Evolutionary conservation across 495 filamentous ascomycete species (phyloP).

Genomic region (Chaetomium cochliodes): DNA sequence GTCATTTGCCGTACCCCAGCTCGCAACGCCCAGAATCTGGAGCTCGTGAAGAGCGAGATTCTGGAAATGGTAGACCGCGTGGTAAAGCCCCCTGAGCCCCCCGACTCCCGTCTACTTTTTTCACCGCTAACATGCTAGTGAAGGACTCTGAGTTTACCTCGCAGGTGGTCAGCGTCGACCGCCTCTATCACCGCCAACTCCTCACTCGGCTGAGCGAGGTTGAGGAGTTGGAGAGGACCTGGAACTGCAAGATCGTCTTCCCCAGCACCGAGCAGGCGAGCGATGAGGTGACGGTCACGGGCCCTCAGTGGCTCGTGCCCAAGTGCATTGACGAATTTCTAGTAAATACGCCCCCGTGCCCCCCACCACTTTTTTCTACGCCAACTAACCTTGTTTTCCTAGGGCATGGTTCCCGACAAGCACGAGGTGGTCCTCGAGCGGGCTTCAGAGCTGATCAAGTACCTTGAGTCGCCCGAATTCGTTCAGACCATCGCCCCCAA

Average conservation of each 20-base stretch:
- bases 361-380: not conserved
- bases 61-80: slow-evolving; percentile 99
- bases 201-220: slow-evolving; percentile 82
- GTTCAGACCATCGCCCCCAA: slow-evolving; percentile 73
- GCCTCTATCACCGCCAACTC: slow-evolving; percentile 91
- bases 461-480: slow-evolving; percentile 76
- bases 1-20: slow-evolving; percentile 97
- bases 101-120: not conserved
- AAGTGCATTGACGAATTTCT: slow-evolving; percentile 92
- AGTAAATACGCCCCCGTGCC: slow-evolving; percentile 45
- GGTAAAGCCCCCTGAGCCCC: slow-evolving; percentile 48
- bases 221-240: slow-evolving; percentile 94
- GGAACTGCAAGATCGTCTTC: slow-evolving; percentile 98
- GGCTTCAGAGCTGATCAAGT: slow-evolving; percentile 68
- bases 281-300: slow-evolving; percentile 91
- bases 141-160: slow-evolving; percentile 93
- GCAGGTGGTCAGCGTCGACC: slow-evolving; percentile 88
- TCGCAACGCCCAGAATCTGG: slow-evolving; percentile 92
- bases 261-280: slow-evolving; percentile 96
- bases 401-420: slow-evolving; percentile 95
- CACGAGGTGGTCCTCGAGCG: slow-evolving; percentile 85
- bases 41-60: slow-evolving; percentile 97
- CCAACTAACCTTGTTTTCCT: not conserved
- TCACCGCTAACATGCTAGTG: slow-evolving; percentile 14
- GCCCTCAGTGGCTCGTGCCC: slow-evolving; percentile 95